Evolutionary conservation across 805 yeast species (phyloP).

Genomic region (Isabelozyma heimii): DNA sequence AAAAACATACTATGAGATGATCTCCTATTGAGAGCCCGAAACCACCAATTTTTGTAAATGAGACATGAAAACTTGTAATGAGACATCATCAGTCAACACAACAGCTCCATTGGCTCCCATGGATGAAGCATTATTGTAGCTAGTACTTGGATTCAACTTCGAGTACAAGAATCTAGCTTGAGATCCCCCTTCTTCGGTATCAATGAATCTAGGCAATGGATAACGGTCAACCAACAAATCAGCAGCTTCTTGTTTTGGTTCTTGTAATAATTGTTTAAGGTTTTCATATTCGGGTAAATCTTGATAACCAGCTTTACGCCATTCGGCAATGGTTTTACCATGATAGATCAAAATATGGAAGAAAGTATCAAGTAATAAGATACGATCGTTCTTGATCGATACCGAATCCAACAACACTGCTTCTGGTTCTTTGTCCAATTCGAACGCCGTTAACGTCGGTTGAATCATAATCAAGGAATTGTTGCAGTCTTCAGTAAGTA

Average conservation of each 20-base stretch:
- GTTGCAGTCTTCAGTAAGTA: constrained; percentile 86
- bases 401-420: constrained; percentile 93
- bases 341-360: constrained; percentile 95
- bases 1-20: background rate
- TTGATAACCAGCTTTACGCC: constrained; percentile 96
- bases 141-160: constrained; percentile 90
- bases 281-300: constrained; percentile 86
- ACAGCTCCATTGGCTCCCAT: constrained; percentile 53
- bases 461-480: constrained; percentile 96
- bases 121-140: constrained; percentile 56
- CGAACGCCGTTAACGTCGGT: constrained; percentile 88
- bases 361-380: constrained; percentile 88
- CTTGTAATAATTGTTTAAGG: constrained; percentile 81
- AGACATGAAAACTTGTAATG: constrained; percentile 90
- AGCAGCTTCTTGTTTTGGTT: constrained; percentile 90
- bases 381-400: constrained; percentile 84
- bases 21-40: constrained; percentile 30
- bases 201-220: constrained; percentile 97
- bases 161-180: constrained; percentile 96
- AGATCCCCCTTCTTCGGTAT: constrained; percentile 97
- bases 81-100: constrained; percentile 95
- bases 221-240: constrained; percentile 87
- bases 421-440: constrained; percentile 75
- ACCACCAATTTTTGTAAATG: constrained; percentile 93
- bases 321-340: constrained; percentile 90